phyloP scores from a whole-genome alignment of 441 rosid species.

The Biscutella auriculata region DNA sequence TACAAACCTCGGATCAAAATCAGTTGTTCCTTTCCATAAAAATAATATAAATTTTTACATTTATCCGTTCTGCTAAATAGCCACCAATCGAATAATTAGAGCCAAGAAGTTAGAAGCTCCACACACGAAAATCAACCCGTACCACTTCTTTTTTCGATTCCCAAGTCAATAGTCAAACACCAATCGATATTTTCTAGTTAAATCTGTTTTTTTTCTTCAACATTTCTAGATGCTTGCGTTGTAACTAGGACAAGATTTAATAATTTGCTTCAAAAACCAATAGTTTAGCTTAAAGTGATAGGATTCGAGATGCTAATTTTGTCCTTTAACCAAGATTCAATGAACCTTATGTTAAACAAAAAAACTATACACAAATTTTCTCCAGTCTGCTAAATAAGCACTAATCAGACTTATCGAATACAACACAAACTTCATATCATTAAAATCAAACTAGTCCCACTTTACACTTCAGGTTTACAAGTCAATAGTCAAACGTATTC shows the following conservation, averaged over 20 bases:
- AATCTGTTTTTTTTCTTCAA: too few species aligned
- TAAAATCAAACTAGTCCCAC: conserved; percentile 6
- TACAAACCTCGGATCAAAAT: too few species aligned
- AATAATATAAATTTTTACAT: too few species aligned
- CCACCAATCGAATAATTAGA: neutral
- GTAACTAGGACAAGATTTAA: neutral
- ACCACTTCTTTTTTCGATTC: neutral
- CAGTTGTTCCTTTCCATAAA: too few species aligned
- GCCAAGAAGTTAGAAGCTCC: neutral
- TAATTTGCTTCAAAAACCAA: neutral
- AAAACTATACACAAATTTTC: neutral
- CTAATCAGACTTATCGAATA: too few species aligned
- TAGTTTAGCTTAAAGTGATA: neutral
- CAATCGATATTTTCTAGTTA: neutral
- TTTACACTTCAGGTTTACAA: neutral
- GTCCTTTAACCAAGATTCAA: too few species aligned
- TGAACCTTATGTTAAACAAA: too few species aligned
- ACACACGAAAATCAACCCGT: neutral
- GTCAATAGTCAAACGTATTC: conserved; percentile 18
- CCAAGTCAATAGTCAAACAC: conserved; percentile 6
- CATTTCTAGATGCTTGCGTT: too few species aligned
- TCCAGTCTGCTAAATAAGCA: neutral
- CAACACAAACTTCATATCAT: too few species aligned
- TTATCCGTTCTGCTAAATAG: neutral
- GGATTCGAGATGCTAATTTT: neutral